These are phyloP conservation scores for Papiliotrema laurentii DNA, from an alignment of 1,284 basidiomycete genomes.

Conservation along the genomic window DNA sequence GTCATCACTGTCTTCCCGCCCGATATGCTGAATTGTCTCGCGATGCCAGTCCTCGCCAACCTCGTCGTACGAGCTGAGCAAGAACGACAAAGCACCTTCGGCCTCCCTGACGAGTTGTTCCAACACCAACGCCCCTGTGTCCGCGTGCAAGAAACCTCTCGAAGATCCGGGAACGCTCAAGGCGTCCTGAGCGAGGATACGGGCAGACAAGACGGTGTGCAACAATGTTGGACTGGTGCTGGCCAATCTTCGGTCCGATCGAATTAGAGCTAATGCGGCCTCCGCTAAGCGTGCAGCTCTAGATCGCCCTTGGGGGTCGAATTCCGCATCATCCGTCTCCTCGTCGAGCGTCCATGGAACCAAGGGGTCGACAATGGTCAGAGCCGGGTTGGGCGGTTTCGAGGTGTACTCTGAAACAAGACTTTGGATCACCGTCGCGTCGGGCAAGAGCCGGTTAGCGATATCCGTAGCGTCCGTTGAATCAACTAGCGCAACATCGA, in stretches of 20 bases:
- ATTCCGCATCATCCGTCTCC: conserved; percentile 13
- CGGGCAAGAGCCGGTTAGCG: conserved; percentile 22
- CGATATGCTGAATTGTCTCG: too few species aligned
- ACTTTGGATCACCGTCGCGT: conserved; percentile 9
- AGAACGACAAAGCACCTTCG: conserved; percentile 64
- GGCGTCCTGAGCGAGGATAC: conserved; percentile 48
- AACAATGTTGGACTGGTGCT: conserved; percentile 37
- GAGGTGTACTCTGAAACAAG: conserved; percentile 27
- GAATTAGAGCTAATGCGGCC: conserved; percentile 60
- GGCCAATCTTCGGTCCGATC: conserved; percentile 60
- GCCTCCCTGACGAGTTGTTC: conserved; percentile 53
- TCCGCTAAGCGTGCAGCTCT: conserved; percentile 62
- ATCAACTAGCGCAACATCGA: conserved; percentile 34
- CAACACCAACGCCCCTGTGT: conserved; percentile 49
- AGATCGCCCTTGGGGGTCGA: conserved; percentile 48
- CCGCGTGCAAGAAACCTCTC: conserved; percentile 54
- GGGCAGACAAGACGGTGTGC: conserved; percentile 33
- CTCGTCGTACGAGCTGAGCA: conserved; percentile 56
- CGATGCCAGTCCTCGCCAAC: conserved; percentile 53
- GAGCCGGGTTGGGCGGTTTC: conserved; percentile 55
- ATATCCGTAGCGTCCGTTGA: conserved; percentile 14
- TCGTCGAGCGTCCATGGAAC: conserved; percentile 15
- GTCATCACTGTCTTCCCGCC: too few species aligned
- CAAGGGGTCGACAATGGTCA: conserved; percentile 61
- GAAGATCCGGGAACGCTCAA: conserved; percentile 53